Evolutionary conservation across 768 basidiomycete species (phyloP), one percentile per base, ranked within the genome.

Genomic region (Termitomyces heimii): DNA sequence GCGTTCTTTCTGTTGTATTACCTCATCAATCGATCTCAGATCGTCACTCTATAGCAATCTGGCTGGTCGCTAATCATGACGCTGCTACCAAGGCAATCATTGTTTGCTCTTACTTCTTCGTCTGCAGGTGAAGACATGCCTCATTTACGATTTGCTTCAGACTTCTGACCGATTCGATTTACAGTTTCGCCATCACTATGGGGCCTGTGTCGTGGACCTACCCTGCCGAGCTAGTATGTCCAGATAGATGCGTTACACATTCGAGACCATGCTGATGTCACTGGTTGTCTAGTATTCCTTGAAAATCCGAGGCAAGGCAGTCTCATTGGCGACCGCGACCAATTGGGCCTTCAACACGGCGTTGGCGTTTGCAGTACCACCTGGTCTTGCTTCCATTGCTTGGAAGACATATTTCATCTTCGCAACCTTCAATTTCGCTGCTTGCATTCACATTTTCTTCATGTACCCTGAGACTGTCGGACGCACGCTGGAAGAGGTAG

Each of bases 351-450:
- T 89, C 76, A 88, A 88, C 76, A 85, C 84, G 60, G 84, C 85
- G 14, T 79, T 89, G 56, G 86, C 86, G 0, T 89, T 82, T 73
- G 86, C 86, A 8, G 87, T 89, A 1, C 89, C 89, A 1, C 87
- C 89, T 0, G 82, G 81, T 7, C 79, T 91, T 48, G 69, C 80
- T 29, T 75, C 61, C 61, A 88, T 91, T 58, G 86, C 85, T 16
- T 86, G 83, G 79, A 86, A 82, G 71, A 89, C 77, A 2, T 90
- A 89, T 71, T 88, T 88, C 70, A 83, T 89, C 68, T 89, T 90
- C 66, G 87, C 84, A 9, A 71, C 86, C 10, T 89, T 89, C 81
- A 88, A 88, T 75, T 83, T 86, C 57, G 82, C 84, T 1, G 85
- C 83, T 1, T 85, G 79, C 67, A 71, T 89, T 53, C 88, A 89